Base-by-base conservation (phyloP, 2,329 filamentous ascomycete genomes). In the Catunica adiposa region DNA sequence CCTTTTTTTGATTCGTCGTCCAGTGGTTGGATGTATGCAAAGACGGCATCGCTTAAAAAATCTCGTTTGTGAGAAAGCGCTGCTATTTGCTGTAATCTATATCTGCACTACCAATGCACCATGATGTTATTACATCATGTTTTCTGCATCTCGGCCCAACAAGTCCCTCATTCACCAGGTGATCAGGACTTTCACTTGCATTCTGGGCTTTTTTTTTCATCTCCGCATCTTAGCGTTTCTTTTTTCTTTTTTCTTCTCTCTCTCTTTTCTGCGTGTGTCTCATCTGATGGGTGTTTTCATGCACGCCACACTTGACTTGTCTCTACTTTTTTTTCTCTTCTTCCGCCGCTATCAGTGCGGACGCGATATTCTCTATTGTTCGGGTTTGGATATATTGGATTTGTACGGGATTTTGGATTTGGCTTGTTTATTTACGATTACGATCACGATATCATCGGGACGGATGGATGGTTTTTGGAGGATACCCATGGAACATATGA, bases 281-380 rank as follows among this genome's bases (percentile, higher is more conserved):
- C 17, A 25, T 46, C 26, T 46, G 3, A 37, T 23, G 11, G n/a
- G 25, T 20, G 47, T 25, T 29, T 22, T 11, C 47, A 51, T 26
- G 51, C 34, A 42, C 55, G 47, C 6, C 42, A 17, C 15, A 42
- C 25, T 54, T 29, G 44, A 50, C 53, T 29, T 38, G 25, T 17
- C 54, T 22, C 23, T 34, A 38, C 40, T 46, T 22, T n/a, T 54
- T 53, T 40, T 58, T 47, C 44, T 26, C 50, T 54, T 47, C 37
- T 34, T 17, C 53, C 48, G 50, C 54, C 53, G 53, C 57, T 56
- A 58, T 58, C 57, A 58, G 57, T 56, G 57, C 53, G 56, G 56
- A 58, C 51, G 57, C 54, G 57, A 58, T 54, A 53, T 58, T 56
- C 51, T 56, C 50, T 52, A 52, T 58, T 58, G 50, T 58, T 58